Conservation (phyloP, 495 filamentous ascomycete genomes). For the Elasticomyces elasticus region DNA sequence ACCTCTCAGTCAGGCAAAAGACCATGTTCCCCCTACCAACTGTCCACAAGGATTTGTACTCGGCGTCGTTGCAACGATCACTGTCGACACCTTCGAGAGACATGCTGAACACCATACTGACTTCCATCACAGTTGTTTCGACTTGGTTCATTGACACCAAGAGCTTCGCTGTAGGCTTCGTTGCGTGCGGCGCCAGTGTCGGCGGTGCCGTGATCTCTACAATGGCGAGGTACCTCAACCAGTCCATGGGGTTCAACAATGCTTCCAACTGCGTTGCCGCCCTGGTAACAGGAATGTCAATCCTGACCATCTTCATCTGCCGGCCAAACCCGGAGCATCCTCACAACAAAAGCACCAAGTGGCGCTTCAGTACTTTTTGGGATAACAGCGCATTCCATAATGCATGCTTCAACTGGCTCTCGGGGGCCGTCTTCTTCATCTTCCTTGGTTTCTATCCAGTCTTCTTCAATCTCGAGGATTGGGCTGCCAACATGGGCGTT, state of each 20-base stretch:
- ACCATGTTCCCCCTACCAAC: neutral
- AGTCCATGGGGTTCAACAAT: constrained; percentile 28
- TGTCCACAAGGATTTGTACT: neutral
- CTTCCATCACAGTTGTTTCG: constrained; percentile 25
- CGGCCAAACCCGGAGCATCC: constrained; percentile 27
- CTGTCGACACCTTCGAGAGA: too few species aligned
- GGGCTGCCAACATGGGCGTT: constrained; percentile 32
- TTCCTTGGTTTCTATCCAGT: constrained; percentile 39
- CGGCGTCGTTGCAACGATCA: neutral
- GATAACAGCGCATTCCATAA: constrained; percentile 31
- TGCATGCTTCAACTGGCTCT: constrained; percentile 28
- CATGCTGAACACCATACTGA: too few species aligned
- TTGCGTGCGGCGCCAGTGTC: constrained; percentile 35
- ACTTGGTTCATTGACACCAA: constrained; percentile 35
- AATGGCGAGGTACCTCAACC: constrained; percentile 30
- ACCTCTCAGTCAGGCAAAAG: neutral
- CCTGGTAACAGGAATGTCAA: constrained; percentile 25
- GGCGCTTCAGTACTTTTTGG: constrained; percentile 23
- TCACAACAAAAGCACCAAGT: constrained; percentile 18
- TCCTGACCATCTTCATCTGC: constrained; percentile 30
- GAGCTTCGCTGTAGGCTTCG: constrained; percentile 35
- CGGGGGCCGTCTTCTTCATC: constrained; percentile 29
- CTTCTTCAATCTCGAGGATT: constrained; percentile 39
- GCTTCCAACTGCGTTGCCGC: constrained; percentile 26
- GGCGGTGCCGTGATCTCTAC: constrained; percentile 29